Evolutionary conservation across 345 rosid genomes (phyloP), one percentile per base, ranked within the genome.

Genomic region (Acer saccharum): DNA sequence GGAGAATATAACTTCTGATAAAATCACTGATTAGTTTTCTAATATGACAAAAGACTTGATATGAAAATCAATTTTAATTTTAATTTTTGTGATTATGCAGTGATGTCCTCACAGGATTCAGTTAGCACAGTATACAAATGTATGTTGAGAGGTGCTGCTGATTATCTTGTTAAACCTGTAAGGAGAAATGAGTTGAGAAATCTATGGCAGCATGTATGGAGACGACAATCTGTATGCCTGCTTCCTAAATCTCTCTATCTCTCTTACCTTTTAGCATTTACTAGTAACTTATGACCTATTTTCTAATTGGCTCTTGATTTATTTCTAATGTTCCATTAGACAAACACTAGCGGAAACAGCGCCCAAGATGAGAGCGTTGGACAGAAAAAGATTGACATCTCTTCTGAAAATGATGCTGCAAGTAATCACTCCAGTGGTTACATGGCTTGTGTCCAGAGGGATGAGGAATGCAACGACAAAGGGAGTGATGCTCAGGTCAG

Each of bases 201-300:
- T 82, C 86, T 96, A 73, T 96, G 99, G 99, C 99, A 92, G 87
- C 98, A 96, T 85, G 95, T 91, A 43, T 96, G 98, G 99, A 92
- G 98, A 86, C 92, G 97, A 89, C 93, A 87, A 87, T 68, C 85
- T 41, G 99, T 95, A 92, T 76, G 98, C 83, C 65, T 64, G 44
- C 71, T 71, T 50, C 21, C 41, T 25, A 29, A 66, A 62, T 76
- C 39, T 14, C 52, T 43, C 46, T 43, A 1, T 10, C 18, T 1
- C 35, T 58, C 35, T 65, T 23, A 72, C 23, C 21, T 80, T 74
- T 65, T 27, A 10, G 18, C 17, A 65, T 11, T 50, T 74, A 21
- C 41, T 70, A 57, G 44, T 5, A 54, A 60, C 29, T 68, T 81
- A 44, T 79, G n/a, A 68, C 50, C 61, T 69, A 18, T 60, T 21